Conservation (phyloP, 2,329 filamentous ascomycete genomes). For the Penicillium rolfsii region DNA sequence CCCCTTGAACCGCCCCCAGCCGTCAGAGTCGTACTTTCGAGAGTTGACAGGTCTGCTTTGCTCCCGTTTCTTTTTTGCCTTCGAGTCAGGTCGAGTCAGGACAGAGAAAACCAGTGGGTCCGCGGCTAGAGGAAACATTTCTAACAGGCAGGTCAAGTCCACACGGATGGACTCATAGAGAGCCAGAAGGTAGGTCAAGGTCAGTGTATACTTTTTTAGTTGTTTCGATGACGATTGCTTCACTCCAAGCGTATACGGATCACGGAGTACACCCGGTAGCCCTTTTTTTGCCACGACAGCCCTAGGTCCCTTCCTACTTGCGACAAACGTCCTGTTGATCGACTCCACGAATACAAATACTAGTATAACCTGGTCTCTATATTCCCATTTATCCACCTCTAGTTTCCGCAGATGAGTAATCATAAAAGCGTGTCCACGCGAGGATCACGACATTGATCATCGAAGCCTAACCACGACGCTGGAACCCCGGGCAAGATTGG, state of each 20-base stretch:
- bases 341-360: no score
- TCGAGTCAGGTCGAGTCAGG: conserved; percentile 10
- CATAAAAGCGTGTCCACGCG: neutral
- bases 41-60: conserved; percentile 37
- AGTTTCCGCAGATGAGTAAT: neutral
- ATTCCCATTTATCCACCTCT: no score
- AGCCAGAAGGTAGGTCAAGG: no score
- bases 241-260: no score
- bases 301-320: no score
- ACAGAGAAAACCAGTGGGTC: conserved; percentile 6
- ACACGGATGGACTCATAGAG: no score
- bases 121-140: neutral
- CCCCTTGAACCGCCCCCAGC: neutral
- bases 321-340: no score
- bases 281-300: no score
- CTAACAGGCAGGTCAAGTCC: neutral
- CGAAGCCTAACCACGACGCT: neutral
- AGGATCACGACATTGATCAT: neutral
- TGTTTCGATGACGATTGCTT: no score
- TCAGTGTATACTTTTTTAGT: no score
- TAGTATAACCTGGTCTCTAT: no score
- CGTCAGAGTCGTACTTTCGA: neutral
- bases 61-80: conserved; percentile 19
- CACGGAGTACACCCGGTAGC: no score
- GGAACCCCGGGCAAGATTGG: neutral